These are phyloP conservation scores for Plasmodium relictum DNA, from an alignment of 169 alveolate species.

Conservation along the genomic window DNA sequence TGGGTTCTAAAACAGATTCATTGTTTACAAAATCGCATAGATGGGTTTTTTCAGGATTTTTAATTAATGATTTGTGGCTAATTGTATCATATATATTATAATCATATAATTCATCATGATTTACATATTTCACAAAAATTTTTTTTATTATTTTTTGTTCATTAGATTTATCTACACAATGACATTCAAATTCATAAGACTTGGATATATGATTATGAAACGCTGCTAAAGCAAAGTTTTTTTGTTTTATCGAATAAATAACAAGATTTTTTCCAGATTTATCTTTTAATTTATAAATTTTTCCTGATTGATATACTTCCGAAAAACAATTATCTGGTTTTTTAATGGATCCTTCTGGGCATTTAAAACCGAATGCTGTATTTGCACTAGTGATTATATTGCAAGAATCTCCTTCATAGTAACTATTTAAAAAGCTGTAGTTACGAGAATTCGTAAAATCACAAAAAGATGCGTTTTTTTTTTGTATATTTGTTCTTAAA, in stretches of 20 bases:
- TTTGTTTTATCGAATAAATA: conserved; percentile 21
- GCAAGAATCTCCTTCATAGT: conserved; percentile 27
- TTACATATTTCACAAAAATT: conserved; percentile 31
- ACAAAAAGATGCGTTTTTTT: conserved; percentile 23
- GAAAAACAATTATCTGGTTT: conserved; percentile 40
- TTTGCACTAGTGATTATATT: conserved; percentile 13
- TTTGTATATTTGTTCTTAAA: conserved; percentile 17
- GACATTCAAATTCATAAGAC: conserved; percentile 37
- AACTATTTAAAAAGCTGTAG: conserved; percentile 37
- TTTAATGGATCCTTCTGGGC: conserved; percentile 34
- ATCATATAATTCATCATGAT: conserved; percentile 66
- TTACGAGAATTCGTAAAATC: conserved; percentile 21
- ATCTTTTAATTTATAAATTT: background rate
- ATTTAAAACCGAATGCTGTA: conserved; percentile 45
- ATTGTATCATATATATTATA: conserved; percentile 8
- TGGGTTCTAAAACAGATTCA: conserved; percentile 17
- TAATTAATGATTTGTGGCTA: background rate
- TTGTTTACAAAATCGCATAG: conserved; percentile 38
- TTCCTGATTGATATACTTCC: conserved; percentile 13
- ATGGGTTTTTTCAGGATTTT: conserved; percentile 34
- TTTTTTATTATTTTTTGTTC: conserved; percentile 17
- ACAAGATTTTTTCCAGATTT: conserved; percentile 9
- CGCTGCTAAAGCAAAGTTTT: conserved; percentile 31
- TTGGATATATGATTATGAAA: conserved; percentile 11
- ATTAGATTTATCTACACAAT: conserved; percentile 18